Evolutionary conservation across 139 green algal species (phyloP), one percentile per base, ranked within the genome.

Genomic region (Picochlorum sp.): DNA sequence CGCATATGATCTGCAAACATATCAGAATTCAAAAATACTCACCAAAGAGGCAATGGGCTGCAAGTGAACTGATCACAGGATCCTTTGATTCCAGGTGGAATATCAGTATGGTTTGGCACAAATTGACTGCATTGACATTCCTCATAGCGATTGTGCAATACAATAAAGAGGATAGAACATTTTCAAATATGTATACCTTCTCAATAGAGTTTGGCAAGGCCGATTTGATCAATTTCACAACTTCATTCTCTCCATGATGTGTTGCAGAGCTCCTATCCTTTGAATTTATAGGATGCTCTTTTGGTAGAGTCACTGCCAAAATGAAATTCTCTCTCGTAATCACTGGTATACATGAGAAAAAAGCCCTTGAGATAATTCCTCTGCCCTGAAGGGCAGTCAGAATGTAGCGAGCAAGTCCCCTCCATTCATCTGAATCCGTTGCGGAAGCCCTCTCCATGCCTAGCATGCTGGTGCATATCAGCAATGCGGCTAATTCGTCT

Each of bases 101-200:
- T n/a, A 77, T 34, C 52, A 84, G 50, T 41, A 77, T 56, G n/a
- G 51, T 71, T 55, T 77, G 49, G 21, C 68, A 20, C 26, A 81
- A 51, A 24, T 73, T 52, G 58, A 74, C 57, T 10, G 71, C 62
- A 26, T 18, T 37, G 20, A 49, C 37, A 24, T 41, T 56, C 8
- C 57, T 52, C 34, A 68, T 62, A 49, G 21, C 57, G 13, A 23
- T 18, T 11, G 68, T 61, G 9, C 65, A 21, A 9, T 59, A 50
- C 4, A 51, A 71, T 4, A 82, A 60, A 16, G 58, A 45, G 28
- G 76, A 62, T 57, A 78, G 56, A 13, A 60, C 31, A 16, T 34
- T 45, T 52, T 71, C 72, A 56, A 28, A 49, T 11, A 51, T 30
- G 4, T 49, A 56, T 5, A 47, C 55, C 4, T 21, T n/a, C 10